A percentile compares a stretch with the other conserved stretches of the same genome.
These are phyloP conservation scores for Colletotrichum sp. DNA, from an alignment of 2,329 filamentous ascomycete genomes.

Conservation along the genomic window DNA sequence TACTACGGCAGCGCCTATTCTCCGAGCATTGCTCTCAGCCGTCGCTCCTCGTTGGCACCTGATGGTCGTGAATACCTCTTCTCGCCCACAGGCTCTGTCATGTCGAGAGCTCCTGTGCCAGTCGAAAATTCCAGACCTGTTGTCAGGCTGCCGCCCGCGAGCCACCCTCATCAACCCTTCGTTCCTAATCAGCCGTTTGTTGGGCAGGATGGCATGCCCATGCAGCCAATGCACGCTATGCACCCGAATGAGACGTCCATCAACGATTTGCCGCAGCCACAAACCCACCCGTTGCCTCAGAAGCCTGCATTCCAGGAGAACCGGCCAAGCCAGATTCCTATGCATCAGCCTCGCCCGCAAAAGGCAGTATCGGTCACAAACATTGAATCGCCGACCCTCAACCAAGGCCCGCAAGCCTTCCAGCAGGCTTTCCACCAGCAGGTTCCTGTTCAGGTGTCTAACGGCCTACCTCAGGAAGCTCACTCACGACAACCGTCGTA, in stretches of 20 bases:
- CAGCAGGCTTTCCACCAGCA: constrained; percentile 95
- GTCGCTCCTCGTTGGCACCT: constrained; percentile 79
- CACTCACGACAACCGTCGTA: constrained; percentile 74
- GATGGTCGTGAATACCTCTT: constrained; percentile 74
- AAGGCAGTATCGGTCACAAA: constrained; percentile 92
- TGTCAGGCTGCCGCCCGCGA: constrained; percentile 79
- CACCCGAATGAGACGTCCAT: constrained; percentile 42
- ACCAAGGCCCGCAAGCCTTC: constrained; percentile 75
- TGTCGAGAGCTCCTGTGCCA: constrained; percentile 69
- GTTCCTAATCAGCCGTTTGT: constrained; percentile 26
- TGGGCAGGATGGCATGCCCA: constrained; percentile 2
- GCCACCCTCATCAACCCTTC: constrained; percentile 21
- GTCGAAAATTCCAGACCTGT: constrained; percentile 72
- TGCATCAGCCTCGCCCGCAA: constrained; percentile 94
- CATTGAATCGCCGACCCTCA: constrained; percentile 80
- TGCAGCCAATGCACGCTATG: neutral
- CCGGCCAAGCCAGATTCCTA: constrained; percentile 62
- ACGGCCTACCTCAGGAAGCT: constrained; percentile 60
- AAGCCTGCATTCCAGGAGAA: constrained; percentile 64
- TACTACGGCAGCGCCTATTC: constrained; percentile 79
- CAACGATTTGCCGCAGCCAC: constrained; percentile 60
- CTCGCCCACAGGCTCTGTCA: constrained; percentile 80
- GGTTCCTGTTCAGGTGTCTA: constrained; percentile 76
- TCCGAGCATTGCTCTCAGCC: constrained; percentile 85
- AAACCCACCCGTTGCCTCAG: constrained; percentile 63